Conservation (phyloP, 2,329 filamentous ascomycete species). For the Huntiella decipiens region DNA sequence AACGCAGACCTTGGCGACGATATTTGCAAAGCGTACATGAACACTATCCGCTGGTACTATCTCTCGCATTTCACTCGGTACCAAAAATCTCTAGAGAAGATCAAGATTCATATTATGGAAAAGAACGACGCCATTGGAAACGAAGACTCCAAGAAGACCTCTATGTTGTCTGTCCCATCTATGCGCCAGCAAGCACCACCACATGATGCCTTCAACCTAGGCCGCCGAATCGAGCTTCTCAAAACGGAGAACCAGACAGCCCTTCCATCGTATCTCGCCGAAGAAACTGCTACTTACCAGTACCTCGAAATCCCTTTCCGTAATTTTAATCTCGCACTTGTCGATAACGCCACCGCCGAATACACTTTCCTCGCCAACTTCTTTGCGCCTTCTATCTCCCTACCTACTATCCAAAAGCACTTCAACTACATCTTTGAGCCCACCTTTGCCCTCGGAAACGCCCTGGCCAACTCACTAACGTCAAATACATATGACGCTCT, state of each 20-base stretch:
- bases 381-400: slow-evolving; percentile 61
- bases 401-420: slow-evolving; percentile 59
- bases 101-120: slow-evolving; percentile 68
- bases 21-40: slow-evolving; percentile 83
- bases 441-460: slow-evolving; percentile 67
- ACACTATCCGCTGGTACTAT: slow-evolving; percentile 99
- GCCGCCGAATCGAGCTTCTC: slow-evolving; percentile 67
- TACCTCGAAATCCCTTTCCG: slow-evolving; percentile 83
- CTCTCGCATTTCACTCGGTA: slow-evolving; percentile 80
- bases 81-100: slow-evolving; percentile 60
- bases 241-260: slow-evolving; percentile 55
- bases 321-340: slow-evolving; percentile 81
- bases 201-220: slow-evolving; percentile 78
- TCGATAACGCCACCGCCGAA: slow-evolving; percentile 87
- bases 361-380: slow-evolving; percentile 87
- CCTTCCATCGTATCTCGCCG: slow-evolving; percentile 71
- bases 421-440: slow-evolving; percentile 81
- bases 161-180: slow-evolving; percentile 27
- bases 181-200: slow-evolving; percentile 30
- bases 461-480: slow-evolving; percentile 56
- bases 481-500: slow-evolving; percentile 66
- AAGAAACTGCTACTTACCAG: slow-evolving; percentile 71
- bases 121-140: slow-evolving; percentile 67
- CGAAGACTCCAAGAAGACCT: slow-evolving; percentile 49
- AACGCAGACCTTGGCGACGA: slow-evolving; percentile 73